Percentiles rank a stretch among this genome's conserved stretches.
Evolutionary conservation across 345 rosid species (phyloP).

Genomic region (Draba incana): DNA sequence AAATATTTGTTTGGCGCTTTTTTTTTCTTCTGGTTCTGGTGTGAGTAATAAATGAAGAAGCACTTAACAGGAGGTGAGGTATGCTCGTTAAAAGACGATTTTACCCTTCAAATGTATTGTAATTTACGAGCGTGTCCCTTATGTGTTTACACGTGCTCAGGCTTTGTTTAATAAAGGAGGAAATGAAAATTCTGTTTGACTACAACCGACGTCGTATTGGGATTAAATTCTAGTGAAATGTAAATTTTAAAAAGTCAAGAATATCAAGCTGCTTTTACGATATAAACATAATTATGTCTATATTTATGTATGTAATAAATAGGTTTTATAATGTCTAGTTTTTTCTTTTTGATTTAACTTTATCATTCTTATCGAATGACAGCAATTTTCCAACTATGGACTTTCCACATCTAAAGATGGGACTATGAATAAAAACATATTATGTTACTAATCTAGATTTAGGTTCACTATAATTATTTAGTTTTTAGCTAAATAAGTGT

Average conservation of each 20-base stretch:
- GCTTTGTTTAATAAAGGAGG: conserved; percentile 45
- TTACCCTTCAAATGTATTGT: conserved; percentile 8
- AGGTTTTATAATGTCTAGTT: conserved; percentile 4
- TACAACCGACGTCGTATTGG: neutral
- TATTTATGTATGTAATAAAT: conserved; percentile 1
- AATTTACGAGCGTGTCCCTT: conserved; percentile 38
- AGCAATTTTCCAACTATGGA: conserved; percentile 35
- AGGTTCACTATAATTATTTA: neutral
- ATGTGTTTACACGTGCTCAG: conserved; percentile 69
- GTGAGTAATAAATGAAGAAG: conserved; percentile 40
- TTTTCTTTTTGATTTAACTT: neutral
- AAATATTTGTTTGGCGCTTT: conserved; percentile 37
- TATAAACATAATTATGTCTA: neutral
- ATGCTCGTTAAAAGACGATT: conserved; percentile 1
- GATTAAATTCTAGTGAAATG: no score
- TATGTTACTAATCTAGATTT: conserved; percentile 23
- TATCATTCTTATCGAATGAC: conserved; percentile 1
- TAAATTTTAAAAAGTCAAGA: conserved; percentile 25
- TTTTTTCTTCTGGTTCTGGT: conserved; percentile 2
- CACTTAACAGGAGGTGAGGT: conserved; percentile 31
- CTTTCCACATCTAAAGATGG: conserved; percentile 23
- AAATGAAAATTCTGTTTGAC: conserved; percentile 22
- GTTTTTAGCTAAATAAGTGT: no score
- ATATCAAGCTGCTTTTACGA: conserved; percentile 34
- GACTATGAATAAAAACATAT: conserved; percentile 4